A percentile compares a stretch with the other conserved stretches of the same genome.
These are phyloP conservation scores for Trichoderma sp. DNA, from an alignment of 2,329 filamentous ascomycete species.

Conservation along the genomic window DNA sequence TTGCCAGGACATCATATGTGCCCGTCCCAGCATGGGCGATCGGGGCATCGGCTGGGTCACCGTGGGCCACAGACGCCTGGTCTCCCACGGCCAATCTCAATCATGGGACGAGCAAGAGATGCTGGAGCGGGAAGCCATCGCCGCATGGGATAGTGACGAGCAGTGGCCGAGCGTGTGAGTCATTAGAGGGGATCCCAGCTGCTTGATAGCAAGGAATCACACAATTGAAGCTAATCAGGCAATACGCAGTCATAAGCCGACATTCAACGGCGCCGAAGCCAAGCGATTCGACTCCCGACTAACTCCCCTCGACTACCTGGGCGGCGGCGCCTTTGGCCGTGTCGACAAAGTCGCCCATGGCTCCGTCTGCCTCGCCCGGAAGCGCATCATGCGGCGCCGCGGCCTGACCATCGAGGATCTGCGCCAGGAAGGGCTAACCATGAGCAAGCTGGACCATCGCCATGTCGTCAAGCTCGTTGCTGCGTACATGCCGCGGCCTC, in stretches of 20 bases:
- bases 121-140: slow-evolving; percentile 39
- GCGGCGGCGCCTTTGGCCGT: slow-evolving; percentile 49
- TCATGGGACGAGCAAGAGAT: slow-evolving; percentile 39
- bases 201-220: no score
- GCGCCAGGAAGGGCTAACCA: slow-evolving; percentile 51
- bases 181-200: neutral
- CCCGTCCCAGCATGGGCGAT: slow-evolving; percentile 37
- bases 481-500: slow-evolving; percentile 48
- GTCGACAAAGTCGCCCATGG: slow-evolving; percentile 50
- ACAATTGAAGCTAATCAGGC: neutral
- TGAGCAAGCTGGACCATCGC: slow-evolving; percentile 52
- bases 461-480: slow-evolving; percentile 54
- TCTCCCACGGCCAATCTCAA: slow-evolving; percentile 32
- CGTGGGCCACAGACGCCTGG: slow-evolving; percentile 37
- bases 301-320: slow-evolving; percentile 43
- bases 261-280: slow-evolving; percentile 39
- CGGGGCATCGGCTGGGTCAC: slow-evolving; percentile 41
- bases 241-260: slow-evolving; percentile 38
- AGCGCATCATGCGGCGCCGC: slow-evolving; percentile 46
- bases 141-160: slow-evolving; percentile 40
- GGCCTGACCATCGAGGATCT: slow-evolving; percentile 47
- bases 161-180: slow-evolving; percentile 43
- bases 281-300: slow-evolving; percentile 43
- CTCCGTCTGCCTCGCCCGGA: slow-evolving; percentile 50
- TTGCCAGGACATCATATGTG: neutral